Conservation (phyloP, 257 asterid genomes). For the Schizonepeta tenuifolia region DNA sequence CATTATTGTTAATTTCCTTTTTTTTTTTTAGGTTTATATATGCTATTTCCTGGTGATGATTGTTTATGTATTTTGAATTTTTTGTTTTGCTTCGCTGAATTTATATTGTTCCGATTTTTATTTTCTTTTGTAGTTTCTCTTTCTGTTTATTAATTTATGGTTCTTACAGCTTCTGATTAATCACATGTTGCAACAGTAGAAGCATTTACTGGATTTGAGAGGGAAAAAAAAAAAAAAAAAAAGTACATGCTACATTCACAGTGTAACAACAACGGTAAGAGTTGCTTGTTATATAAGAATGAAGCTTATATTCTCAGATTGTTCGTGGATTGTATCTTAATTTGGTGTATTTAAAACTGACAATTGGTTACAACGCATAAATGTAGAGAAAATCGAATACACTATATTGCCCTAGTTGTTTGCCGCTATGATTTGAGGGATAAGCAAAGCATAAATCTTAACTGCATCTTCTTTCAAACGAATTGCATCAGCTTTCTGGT, state of each 20-base stretch:
- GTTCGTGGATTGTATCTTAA: neutral
- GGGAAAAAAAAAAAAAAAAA: no score
- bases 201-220: constrained; percentile 29
- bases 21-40: neutral
- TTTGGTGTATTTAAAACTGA: neutral
- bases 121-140: no score
- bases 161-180: no score
- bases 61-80: neutral
- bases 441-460: neutral
- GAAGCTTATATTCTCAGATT: neutral
- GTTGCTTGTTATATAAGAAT: constrained; percentile 3
- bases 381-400: neutral
- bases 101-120: neutral
- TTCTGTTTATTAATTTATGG: no score
- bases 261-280: constrained; percentile 23
- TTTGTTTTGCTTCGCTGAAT: neutral
- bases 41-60: neutral
- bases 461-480: neutral
- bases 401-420: no score
- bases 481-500: neutral
- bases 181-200: no score
- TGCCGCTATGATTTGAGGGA: neutral
- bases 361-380: neutral
- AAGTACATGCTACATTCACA: constrained; percentile 13
- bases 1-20: neutral